phyloP scores from a whole-genome alignment of 1,139 yeast species.

The Magnusiomyces paraingens region DNA sequence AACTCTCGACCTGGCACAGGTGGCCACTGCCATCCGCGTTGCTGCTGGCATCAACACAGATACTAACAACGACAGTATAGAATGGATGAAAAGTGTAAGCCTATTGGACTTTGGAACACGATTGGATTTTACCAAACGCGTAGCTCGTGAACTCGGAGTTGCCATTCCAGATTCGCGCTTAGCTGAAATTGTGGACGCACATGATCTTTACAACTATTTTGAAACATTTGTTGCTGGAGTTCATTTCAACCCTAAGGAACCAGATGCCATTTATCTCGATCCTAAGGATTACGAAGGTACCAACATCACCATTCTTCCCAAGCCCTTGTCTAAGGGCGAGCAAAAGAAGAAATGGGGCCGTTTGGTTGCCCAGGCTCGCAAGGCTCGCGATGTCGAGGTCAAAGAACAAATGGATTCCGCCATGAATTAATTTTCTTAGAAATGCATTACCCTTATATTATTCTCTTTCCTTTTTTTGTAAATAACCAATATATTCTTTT shows the following conservation, averaged over 20 bases:
- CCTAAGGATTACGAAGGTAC: conserved; percentile 42
- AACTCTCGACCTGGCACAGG: conserved; percentile 8
- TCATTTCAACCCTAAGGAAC: conserved; percentile 57
- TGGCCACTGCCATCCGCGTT: not conserved
- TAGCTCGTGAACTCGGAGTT: conserved; percentile 57
- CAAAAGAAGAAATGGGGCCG: conserved; percentile 37
- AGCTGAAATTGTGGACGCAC: conserved; percentile 44
- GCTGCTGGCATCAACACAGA: not conserved
- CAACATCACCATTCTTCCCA: conserved; percentile 43
- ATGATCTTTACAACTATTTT: conserved; percentile 43
- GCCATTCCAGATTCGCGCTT: conserved; percentile 60
- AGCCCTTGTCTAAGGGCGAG: conserved; percentile 11
- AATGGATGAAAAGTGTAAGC: conserved; percentile 2
- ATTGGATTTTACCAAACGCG: conserved; percentile 49
- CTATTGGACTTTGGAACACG: conserved; percentile 30
- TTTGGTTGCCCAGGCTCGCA: conserved; percentile 38
- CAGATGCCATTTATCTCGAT: conserved; percentile 66
- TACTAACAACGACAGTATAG: conserved; percentile 3
- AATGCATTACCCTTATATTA: too few species aligned
- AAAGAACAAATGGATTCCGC: too few species aligned
- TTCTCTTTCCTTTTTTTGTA: too few species aligned
- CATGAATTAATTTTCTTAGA: too few species aligned
- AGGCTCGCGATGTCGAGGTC: too few species aligned
- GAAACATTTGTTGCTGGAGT: conserved; percentile 41
- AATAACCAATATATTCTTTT: too few species aligned